Evolutionary conservation across 2,329 filamentous ascomycete species (phyloP), one percentile per base, ranked within the genome.

Genomic region (Hortaea sp.): DNA sequence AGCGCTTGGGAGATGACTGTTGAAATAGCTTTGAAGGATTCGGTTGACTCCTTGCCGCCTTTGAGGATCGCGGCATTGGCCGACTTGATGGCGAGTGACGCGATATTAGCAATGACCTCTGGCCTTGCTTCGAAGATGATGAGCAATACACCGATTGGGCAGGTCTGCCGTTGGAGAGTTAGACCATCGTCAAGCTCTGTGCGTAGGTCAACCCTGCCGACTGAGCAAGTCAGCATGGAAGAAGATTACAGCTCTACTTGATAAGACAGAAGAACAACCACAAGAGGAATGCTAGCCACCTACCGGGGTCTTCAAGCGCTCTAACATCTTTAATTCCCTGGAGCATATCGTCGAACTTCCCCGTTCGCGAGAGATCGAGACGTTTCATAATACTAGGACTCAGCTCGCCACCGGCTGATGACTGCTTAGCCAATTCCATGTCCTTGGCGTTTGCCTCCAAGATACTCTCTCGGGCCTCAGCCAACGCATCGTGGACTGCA

Each of bases 61-160:
- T 98, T 98, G 50, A 98, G 74, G 59, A 98, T 97, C 43, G 89
- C 92, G 32, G 92, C 85, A 66, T 98, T 98, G 59, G 88, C 92
- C 9, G 90, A 97, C 66, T 98, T 98, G 67, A 98, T 86, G 34
- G 92, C 89, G 27, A 98, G 75, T 4, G 89, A 87, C 52, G 92
- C 88, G 61, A 98, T 97, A 67, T 98, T 98, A 62, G 90, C 92
- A 62, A 98, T 95, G 54, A 98, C 92, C 69, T 98, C 92, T 5
- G 92, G 92, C 6, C 92, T 84, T 32, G 92, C 92, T 70, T 98
- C 92, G 63, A 98, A 98, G 62, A 98, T 97, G 68, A 98, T 92
- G 55, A 98, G 78, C 38, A 98, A 78, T n/a, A 97, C 89, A 49
- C 92, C 92, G 57, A 98, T 97, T 5, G 92, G 92, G 63, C 88